phyloP scores from a whole-genome alignment of 2,329 filamentous ascomycete genomes.

The Pseudocercospora cruenta region DNA sequence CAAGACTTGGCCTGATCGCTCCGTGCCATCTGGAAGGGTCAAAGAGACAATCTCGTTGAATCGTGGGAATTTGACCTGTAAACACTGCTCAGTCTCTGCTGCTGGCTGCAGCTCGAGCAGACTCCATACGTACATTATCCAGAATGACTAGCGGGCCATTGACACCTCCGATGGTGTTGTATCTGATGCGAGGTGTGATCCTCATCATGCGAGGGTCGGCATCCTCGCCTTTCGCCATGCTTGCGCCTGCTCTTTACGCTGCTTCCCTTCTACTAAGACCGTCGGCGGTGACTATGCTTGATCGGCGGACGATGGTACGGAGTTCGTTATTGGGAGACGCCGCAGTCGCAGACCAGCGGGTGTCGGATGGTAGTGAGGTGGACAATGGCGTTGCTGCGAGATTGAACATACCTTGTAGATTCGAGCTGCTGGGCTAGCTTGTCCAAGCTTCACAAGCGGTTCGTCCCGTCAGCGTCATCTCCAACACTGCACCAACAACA shows the following conservation, averaged over 20 bases:
- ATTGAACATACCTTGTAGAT: no score
- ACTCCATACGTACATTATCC: constrained; percentile 73
- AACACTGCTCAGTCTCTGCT: constrained; percentile 19
- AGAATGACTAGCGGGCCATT: constrained; percentile 98
- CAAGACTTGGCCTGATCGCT: constrained; percentile 91
- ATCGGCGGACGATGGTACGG: neutral
- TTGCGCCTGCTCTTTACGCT: constrained; percentile 14
- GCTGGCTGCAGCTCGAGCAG: no score
- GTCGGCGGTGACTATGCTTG: neutral
- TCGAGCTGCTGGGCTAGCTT: neutral
- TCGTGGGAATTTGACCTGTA: constrained; percentile 90
- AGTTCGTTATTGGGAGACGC: neutral
- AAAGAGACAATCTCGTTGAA: constrained; percentile 98
- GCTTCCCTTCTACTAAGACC: neutral
- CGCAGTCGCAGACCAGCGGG: neutral
- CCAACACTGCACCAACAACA: neutral
- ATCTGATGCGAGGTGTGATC: constrained; percentile 76
- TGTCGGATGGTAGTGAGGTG: neutral
- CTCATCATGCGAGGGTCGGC: constrained; percentile 56
- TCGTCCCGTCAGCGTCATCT: neutral
- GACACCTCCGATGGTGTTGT: constrained; percentile 98
- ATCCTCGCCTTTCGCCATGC: constrained; percentile 39
- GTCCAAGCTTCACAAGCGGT: neutral
- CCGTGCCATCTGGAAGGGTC: constrained; percentile 91
- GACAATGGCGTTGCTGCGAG: neutral